Base-by-base conservation (phyloP, 805 yeast genomes). In the Saccharomycopsis vini region DNA sequence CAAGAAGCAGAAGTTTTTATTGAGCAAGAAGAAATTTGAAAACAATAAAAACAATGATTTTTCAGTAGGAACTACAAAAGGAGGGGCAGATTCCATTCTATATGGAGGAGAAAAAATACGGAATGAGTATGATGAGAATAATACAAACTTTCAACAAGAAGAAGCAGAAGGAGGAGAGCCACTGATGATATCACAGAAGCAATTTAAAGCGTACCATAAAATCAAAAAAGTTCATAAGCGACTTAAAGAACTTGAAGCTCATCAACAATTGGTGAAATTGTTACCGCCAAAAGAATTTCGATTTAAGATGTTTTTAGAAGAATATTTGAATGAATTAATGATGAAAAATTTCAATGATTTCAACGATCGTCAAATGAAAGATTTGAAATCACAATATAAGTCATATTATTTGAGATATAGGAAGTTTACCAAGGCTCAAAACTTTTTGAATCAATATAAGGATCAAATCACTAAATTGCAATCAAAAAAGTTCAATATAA, bases 261-360 rank as follows among this genome's bases (percentile, higher is more conserved):
- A 44, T 22, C 46, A 48, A 18, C 26, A 42, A 31, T 19, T 48
- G 13, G 45, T 48, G 13, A 48, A 45, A 28, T 19, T 47, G 9
- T 36, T 48, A 12, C 43, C 46, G 12, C 41, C 43, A 7, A 36
- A 42, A 23, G 39, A 48, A 31, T 48, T 45, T 24, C 37, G 49
- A n/a, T 33, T 48, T 26, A 48, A 45, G 32, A 45, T 45, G 26
- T 41, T 40, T 24, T 37, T 47, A n/a, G 49, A 44, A 22, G 45
- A 47, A 3, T 18, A 24, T 10, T 28, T 40, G 3, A 31, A 30
- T 13, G 19, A 37, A 21, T 13, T 44, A 12, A 38, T 32, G 18
- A n/a, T 28, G 16, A n/a, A 19, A 29, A 7, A 38, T 15, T 37
- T 41, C 18, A 21, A 16, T 19, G n/a, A 36, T 9, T 37, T 35